A percentile compares a stretch with the other conserved stretches of the same genome.
Conservation (phyloP, 2,329 filamentous ascomycete species). For the Talaromyces sp. region DNA sequence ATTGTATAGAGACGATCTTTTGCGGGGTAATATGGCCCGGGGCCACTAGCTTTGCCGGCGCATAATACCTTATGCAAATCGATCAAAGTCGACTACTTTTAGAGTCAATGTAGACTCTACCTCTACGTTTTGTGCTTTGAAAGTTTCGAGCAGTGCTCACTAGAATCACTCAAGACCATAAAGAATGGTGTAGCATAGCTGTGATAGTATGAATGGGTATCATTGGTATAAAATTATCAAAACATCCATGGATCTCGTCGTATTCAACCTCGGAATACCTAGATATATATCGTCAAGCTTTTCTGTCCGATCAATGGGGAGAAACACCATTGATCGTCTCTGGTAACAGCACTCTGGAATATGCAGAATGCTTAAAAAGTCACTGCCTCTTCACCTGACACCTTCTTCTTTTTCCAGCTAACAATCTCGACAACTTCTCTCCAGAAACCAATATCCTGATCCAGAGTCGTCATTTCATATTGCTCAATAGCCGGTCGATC, state of each 20-base stretch:
- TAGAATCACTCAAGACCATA: background rate
- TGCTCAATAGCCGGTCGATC: slow-evolving; percentile 68
- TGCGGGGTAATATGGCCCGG: background rate
- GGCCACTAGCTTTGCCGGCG: background rate
- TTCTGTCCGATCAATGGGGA: background rate
- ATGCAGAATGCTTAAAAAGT: background rate
- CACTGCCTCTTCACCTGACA: background rate
- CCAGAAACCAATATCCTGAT: slow-evolving; percentile 15
- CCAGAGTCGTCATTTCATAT: slow-evolving; percentile 20
- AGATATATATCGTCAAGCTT: background rate
- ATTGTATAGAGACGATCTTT: background rate
- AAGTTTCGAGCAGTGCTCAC: background rate
- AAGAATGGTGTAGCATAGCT: background rate
- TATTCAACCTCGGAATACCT: background rate
- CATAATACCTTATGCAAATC: no score
- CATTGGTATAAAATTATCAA: background rate
- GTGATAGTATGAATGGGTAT: background rate
- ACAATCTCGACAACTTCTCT: slow-evolving; percentile 8
- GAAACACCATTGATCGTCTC: no score
- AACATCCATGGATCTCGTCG: background rate
- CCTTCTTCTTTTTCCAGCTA: slow-evolving; percentile 3
- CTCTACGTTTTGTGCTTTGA: background rate
- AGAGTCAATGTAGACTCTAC: background rate
- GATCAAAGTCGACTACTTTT: background rate
- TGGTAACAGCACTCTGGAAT: background rate